Percentiles rank a stretch among this genome's conserved stretches.
Evolutionary conservation across 2,329 filamentous ascomycete species (phyloP).

Genomic region (Trichophyton schoenleinii): DNA sequence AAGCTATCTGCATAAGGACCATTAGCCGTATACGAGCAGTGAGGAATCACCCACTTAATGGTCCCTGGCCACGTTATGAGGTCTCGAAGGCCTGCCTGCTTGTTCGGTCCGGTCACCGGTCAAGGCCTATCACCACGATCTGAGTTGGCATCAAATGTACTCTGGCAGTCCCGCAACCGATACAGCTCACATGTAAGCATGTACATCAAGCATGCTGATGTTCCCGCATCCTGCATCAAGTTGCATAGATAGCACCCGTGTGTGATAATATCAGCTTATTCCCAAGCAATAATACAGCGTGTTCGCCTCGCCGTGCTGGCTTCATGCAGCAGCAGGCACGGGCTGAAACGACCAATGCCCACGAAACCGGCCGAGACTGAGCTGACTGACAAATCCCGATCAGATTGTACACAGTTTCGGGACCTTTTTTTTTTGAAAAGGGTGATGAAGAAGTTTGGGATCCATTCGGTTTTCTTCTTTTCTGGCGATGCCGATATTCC

Average conservation of each 20-base stretch:
- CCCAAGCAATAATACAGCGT: background rate
- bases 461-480: background rate
- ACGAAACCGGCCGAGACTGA: conserved; percentile 3
- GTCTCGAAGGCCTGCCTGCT: background rate
- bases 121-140: background rate
- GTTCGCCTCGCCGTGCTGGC: background rate
- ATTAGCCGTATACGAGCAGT: background rate
- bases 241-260: background rate
- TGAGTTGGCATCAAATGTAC: background rate
- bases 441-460: background rate
- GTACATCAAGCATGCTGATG: background rate
- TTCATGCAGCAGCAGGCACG: background rate
- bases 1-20: background rate
- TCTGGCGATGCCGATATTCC: background rate
- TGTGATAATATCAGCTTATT: background rate
- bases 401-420: background rate
- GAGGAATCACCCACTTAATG: background rate
- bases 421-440: background rate
- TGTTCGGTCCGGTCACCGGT: background rate
- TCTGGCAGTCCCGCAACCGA: background rate
- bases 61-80: background rate
- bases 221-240: background rate
- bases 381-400: background rate
- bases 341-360: background rate
- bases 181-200: background rate